Evolutionary conservation across 2,329 filamentous ascomycete genomes (phyloP).

Genomic region (Verticillium nonalfalfae): DNA sequence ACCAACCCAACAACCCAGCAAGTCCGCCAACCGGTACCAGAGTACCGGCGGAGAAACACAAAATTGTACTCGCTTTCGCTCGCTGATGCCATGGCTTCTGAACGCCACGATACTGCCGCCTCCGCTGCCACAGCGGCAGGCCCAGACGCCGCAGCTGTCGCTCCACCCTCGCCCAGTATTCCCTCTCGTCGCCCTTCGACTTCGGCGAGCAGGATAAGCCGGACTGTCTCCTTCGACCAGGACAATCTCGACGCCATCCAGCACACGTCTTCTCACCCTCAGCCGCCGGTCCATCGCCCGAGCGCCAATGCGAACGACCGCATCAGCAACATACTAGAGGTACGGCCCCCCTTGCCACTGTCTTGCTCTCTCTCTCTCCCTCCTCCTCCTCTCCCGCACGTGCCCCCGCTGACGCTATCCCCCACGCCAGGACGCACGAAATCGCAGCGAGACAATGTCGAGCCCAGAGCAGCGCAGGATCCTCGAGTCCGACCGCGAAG

Average conservation of each 20-base stretch:
- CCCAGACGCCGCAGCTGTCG: background rate
- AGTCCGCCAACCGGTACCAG: background rate
- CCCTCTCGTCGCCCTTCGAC: background rate
- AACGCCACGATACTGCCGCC: conserved; percentile 5
- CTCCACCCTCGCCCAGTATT: conserved; percentile 3
- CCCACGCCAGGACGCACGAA: conserved; percentile 28
- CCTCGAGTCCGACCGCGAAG: conserved; percentile 6
- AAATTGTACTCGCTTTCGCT: conserved; percentile 4
- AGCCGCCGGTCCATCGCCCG: background rate
- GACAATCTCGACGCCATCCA: conserved; percentile 1
- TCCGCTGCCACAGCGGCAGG: background rate
- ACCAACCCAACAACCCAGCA: background rate
- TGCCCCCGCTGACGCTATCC: background rate
- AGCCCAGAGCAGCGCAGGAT: conserved; percentile 9
- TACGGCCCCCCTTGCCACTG: conserved; percentile 19
- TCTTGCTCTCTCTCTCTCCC: background rate
- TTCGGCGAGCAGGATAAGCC: conserved; percentile 3
- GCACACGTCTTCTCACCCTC: background rate
- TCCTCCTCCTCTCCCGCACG: background rate
- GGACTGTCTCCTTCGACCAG: conserved; percentile 7
- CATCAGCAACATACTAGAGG: conserved; percentile 40
- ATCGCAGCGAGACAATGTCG: conserved; percentile 33
- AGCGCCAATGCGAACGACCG: conserved; percentile 26
- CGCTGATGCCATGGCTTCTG: conserved; percentile 8
- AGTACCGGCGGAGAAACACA: background rate